Percentiles rank a stretch among this genome's conserved stretches.
Evolutionary conservation across 306 rosid species (phyloP).

Genomic region (Dryas octopetala): DNA sequence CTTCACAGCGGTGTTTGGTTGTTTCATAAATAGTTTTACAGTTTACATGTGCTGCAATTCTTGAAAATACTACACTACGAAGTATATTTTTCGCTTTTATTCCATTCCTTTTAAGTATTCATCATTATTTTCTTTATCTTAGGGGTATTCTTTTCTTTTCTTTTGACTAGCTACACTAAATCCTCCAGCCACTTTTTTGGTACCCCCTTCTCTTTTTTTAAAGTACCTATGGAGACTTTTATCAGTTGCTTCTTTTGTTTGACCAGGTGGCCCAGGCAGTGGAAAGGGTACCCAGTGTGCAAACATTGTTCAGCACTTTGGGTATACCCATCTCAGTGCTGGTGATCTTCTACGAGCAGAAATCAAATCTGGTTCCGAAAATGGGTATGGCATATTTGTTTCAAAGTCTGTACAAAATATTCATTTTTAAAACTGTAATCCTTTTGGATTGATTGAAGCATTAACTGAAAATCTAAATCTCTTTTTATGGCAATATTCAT

Average conservation of each 20-base stretch:
- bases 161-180: neutral
- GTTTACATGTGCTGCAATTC: neutral
- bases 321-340: slow-evolving; percentile 95
- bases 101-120: neutral
- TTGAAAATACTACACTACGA: neutral
- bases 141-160: neutral
- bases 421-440: neutral
- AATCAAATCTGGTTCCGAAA: slow-evolving; percentile 92
- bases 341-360: slow-evolving; percentile 99
- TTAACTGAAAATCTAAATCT: neutral
- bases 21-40: neutral
- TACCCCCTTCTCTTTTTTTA: neutral
- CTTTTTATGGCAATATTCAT: neutral
- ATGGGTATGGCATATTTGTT: slow-evolving; percentile 62
- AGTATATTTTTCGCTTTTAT: neutral
- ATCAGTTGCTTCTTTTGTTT: slow-evolving; percentile 30
- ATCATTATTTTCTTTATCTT: neutral
- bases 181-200: neutral
- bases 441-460: neutral
- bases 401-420: neutral
- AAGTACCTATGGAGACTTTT: slow-evolving; percentile 18
- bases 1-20: neutral
- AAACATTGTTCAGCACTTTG: slow-evolving; percentile 65
- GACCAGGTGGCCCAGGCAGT: slow-evolving; percentile 95
- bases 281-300: slow-evolving; percentile 99